Evolutionary conservation across 2,329 filamentous ascomycete genomes (phyloP).

Genomic region (Coleophoma cylindrospora): DNA sequence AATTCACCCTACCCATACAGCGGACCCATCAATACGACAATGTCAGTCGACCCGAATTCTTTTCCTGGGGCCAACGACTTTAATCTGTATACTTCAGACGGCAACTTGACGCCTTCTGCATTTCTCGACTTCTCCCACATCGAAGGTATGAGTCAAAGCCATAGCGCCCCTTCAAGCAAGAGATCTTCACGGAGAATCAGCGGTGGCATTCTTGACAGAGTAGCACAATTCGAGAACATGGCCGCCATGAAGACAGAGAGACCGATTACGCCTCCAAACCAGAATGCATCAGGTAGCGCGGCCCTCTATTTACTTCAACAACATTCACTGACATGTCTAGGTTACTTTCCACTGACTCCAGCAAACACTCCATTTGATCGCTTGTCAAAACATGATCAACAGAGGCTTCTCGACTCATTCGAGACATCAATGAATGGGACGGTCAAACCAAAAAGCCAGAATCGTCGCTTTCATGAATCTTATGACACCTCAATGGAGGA

Average conservation of each 20-base stretch:
- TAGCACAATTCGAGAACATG: slow-evolving; percentile 54
- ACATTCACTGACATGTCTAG: slow-evolving; percentile 33
- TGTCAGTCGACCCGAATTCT: slow-evolving; percentile 28
- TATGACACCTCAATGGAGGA: slow-evolving; percentile 65
- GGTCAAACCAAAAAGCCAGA: slow-evolving; percentile 23
- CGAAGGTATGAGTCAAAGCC: slow-evolving; percentile 13
- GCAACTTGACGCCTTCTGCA: slow-evolving; percentile 20
- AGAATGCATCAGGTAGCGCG: slow-evolving; percentile 44
- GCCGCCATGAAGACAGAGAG: slow-evolving; percentile 35
- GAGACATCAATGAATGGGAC: slow-evolving; percentile 57
- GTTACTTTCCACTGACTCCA: slow-evolving; percentile 63
- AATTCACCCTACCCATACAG: slow-evolving; percentile 23
- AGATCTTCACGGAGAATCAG: slow-evolving; percentile 44
- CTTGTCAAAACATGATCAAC: slow-evolving; percentile 1
- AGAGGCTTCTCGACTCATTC: slow-evolving; percentile 53
- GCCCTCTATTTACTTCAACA: neutral
- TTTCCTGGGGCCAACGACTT: slow-evolving; percentile 23
- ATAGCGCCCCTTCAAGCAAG: slow-evolving; percentile 18
- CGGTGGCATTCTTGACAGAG: slow-evolving; percentile 55
- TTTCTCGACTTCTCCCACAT: slow-evolving; percentile 26
- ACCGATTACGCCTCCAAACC: slow-evolving; percentile 58
- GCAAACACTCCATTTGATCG: slow-evolving; percentile 55
- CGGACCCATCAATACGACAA: slow-evolving; percentile 38
- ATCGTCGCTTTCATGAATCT: slow-evolving; percentile 51
- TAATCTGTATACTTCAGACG: slow-evolving; percentile 20